Percentiles rank a stretch among this genome's conserved stretches.
These are phyloP conservation scores for Alternaria gansuensis DNA, from an alignment of 2,329 filamentous ascomycete species.

Conservation along the genomic window DNA sequence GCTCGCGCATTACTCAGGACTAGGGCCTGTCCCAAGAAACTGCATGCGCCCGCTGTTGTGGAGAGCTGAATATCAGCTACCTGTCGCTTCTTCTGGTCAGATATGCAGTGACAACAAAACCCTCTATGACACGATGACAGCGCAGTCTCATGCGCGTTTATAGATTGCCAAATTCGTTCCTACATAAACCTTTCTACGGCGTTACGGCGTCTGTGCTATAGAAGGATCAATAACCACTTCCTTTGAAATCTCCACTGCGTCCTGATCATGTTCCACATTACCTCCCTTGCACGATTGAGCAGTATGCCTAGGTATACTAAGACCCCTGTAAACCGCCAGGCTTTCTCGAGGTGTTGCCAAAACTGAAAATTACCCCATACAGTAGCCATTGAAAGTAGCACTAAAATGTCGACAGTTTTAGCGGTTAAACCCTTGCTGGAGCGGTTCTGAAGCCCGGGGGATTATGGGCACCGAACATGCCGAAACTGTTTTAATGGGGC, in stretches of 20 bases:
- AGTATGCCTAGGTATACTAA: neutral
- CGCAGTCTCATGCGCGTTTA: neutral
- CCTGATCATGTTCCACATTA: neutral
- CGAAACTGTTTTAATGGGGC: conserved; percentile 8
- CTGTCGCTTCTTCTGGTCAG: conserved; percentile 4
- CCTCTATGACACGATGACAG: neutral
- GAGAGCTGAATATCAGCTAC: conserved; percentile 26
- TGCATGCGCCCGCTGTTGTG: conserved; percentile 24
- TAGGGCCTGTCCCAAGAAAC: conserved; percentile 7
- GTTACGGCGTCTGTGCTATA: conserved; percentile 7
- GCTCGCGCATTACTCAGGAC: conserved; percentile 19
- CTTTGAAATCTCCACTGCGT: conserved; percentile 6
- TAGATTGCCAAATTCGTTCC: neutral
- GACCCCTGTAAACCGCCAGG: neutral
- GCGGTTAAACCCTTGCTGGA: conserved; percentile 1
- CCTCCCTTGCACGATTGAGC: neutral
- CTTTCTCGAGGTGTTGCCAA: neutral
- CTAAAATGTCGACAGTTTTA: conserved; percentile 28
- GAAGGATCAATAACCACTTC: conserved; percentile 3
- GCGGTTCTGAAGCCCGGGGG: neutral
- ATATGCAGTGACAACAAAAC: neutral
- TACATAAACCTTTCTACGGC: neutral
- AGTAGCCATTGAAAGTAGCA: conserved; percentile 24
- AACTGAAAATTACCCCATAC: conserved; percentile 10
- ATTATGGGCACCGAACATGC: conserved; percentile 5